A percentile compares a stretch with the other conserved stretches of the same genome.
These are phyloP conservation scores for Physcomitrium patens DNA, from an alignment of 225 moss, liverwort and hornwort genomes.

Conservation along the genomic window DNA sequence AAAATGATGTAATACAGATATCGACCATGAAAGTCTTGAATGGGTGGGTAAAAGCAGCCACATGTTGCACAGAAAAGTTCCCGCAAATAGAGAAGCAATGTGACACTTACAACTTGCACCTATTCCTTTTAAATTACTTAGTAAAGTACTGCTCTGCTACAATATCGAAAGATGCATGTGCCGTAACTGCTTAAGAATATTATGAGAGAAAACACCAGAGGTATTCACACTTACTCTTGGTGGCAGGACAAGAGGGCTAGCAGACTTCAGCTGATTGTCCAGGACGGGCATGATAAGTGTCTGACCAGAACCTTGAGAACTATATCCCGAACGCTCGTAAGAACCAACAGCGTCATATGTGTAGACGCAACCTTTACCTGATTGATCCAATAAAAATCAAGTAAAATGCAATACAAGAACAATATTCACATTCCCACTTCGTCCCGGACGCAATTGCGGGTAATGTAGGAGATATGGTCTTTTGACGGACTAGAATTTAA, in stretches of 20 bases:
- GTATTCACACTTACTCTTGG: slow-evolving; percentile 38
- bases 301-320: slow-evolving; percentile 84
- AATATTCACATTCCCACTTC: not conserved
- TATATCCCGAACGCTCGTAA: slow-evolving; percentile 79
- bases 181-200: no score
- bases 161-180: no score
- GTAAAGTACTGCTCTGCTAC: no score
- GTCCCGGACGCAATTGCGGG: not conserved
- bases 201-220: not conserved
- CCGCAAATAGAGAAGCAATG: no score
- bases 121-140: no score
- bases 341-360: slow-evolving; percentile 86
- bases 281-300: slow-evolving; percentile 87
- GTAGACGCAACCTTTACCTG: slow-evolving; percentile 83
- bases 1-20: not conserved
- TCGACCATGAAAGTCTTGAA: no score
- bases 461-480: not conserved
- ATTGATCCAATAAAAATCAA: slow-evolving; percentile 13
- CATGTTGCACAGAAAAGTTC: no score
- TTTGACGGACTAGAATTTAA: no score
- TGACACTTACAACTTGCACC: no score
- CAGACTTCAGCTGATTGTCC: slow-evolving; percentile 77
- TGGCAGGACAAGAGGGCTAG: slow-evolving; percentile 77
- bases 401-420: not conserved
- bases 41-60: no score